phyloP scores from a whole-genome alignment of 345 rosid species.

The Alliaria petiolata region DNA sequence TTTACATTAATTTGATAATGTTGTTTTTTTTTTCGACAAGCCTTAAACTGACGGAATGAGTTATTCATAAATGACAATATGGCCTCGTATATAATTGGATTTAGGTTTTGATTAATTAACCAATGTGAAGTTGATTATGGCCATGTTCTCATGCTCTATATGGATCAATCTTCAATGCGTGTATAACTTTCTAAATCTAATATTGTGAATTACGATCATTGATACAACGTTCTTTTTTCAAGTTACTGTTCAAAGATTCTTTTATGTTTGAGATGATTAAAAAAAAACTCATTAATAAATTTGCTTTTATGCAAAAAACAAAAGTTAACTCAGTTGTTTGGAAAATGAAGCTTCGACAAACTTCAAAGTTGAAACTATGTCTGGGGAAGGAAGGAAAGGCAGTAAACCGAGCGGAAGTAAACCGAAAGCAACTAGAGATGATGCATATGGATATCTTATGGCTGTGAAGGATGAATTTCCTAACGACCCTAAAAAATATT shows the following conservation, averaged over 20 bases:
- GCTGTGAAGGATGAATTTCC: not conserved
- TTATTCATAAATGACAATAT: not conserved
- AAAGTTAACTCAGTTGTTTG: not conserved
- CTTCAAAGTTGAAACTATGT: not conserved
- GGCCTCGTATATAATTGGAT: not conserved
- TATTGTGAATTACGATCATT: too few species aligned
- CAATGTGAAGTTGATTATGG: too few species aligned
- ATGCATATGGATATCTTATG: not conserved
- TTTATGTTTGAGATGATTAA: too few species aligned
- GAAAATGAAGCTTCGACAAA: not conserved
- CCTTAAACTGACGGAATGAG: not conserved
- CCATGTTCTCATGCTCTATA: too few species aligned
- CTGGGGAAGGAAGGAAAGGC: too few species aligned
- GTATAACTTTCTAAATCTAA: too few species aligned
- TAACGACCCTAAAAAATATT: not conserved
- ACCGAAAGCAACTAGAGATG: not conserved
- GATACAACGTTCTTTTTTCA: too few species aligned
- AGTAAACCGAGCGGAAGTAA: not conserved
- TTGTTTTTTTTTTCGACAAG: not conserved
- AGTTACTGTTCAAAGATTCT: too few species aligned
- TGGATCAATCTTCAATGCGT: too few species aligned
- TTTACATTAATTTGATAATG: not conserved
- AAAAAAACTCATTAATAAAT: too few species aligned
- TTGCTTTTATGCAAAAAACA: not conserved
- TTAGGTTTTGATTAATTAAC: not conserved